Evolutionary conservation across 2,329 filamentous ascomycete species (phyloP), one percentile per base, ranked within the genome.

Genomic region (Cercospora zeina): DNA sequence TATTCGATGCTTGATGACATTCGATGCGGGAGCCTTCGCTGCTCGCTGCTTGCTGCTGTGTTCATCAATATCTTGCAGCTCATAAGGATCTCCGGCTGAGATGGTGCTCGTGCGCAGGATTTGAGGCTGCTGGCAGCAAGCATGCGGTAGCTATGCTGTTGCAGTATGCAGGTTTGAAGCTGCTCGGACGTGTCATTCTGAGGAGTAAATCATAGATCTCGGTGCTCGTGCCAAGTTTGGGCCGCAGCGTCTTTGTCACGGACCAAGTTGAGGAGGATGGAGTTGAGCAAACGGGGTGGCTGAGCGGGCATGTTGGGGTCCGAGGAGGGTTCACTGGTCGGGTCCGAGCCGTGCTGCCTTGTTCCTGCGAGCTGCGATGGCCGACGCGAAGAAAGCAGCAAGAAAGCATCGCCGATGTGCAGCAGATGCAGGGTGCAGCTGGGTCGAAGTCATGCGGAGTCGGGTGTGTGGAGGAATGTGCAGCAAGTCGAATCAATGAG

Each of bases 371-470:
- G 47, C 47, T 31, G 27, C 21, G 61, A 63, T 63, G 56, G 57
- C 56, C 61, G 51, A 39, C 27, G 31, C 14, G n/a, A 34, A 27
- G 49, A 31, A 30, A 56, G 47, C 47, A 51, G 24, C 4, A 39
- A 27, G 61, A 59, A 37, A 27, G 47, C 53, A 58, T 54, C 47
- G 61, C 37, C 55, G 61, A 63, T 56, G 56, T 62, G 61, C 56
- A 59, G 37, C 33, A 55, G 53, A 58, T 50, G 56, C 56, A 58
- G 56, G 56, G 56, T 36, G 42, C 31, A 33, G 58, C 47, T 54
- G 49, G 47, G 14, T 31, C 21, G 47, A 51, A 27, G 47, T 31
- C 30, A 9, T 31, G 47, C 24, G 47, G 24, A n/a, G 16, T 31
- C 30, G 24, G 6, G 24, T 8, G 47, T 14, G 36, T n/a, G 13